Evolutionary conservation across 148 eudicot species (phyloP).

Genomic region (Cornus florida): DNA sequence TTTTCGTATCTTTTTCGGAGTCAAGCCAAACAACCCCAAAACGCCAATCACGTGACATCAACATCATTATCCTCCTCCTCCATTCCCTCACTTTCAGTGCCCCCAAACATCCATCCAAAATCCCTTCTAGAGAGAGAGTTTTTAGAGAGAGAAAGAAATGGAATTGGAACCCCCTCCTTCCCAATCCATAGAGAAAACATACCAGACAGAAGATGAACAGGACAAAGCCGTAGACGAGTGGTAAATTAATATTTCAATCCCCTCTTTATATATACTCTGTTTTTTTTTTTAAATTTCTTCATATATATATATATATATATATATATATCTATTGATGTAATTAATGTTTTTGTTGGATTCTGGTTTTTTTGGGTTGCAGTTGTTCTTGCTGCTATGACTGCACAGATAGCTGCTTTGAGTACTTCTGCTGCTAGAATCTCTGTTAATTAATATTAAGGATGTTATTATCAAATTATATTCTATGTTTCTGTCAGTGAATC

Average conservation of each 20-base stretch:
- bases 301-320: too few relatives aligned
- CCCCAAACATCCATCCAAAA: neutral
- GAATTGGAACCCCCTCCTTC: conserved; percentile 37
- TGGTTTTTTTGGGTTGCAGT: conserved; percentile 20
- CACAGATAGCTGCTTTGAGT: conserved; percentile 25
- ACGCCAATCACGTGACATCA: conserved; percentile 1
- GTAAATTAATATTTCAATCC: conserved; percentile 15
- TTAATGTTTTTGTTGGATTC: neutral
- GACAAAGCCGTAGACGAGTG: conserved; percentile 28
- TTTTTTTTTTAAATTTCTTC: too few relatives aligned
- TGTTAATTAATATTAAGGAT: neutral
- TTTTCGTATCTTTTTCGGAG: neutral
- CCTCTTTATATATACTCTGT: neutral
- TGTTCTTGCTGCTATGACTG: conserved; percentile 38
- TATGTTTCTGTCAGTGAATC: neutral
- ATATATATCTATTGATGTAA: neutral
- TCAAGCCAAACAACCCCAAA: neutral
- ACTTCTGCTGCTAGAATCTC: conserved; percentile 26
- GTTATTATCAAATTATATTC: neutral
- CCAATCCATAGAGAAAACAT: conserved; percentile 23
- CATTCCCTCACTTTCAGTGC: neutral
- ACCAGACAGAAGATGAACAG: conserved; percentile 15
- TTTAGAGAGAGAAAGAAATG: conserved; percentile 8
- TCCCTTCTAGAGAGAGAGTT: neutral
- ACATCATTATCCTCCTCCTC: neutral